phyloP scores from a whole-genome alignment of 495 filamentous ascomycete genomes.

The Aspergillus indologenus region DNA sequence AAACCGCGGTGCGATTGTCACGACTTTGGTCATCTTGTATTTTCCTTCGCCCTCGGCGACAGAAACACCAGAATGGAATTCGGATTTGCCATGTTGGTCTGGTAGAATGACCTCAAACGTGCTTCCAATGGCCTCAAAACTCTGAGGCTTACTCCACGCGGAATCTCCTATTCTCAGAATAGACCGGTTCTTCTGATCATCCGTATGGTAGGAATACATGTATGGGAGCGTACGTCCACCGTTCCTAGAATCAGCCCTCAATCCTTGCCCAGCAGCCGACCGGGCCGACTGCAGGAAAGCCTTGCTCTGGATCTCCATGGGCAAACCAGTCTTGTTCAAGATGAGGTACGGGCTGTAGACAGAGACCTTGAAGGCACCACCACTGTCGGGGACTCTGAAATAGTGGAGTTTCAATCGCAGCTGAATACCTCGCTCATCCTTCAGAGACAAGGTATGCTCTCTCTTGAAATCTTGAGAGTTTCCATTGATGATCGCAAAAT shows the following conservation, averaged over 20 bases:
- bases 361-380: slow-evolving; percentile 92
- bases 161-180: slow-evolving; percentile 84
- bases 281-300: slow-evolving; percentile 76
- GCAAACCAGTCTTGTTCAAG: slow-evolving; percentile 89
- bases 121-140: slow-evolving; percentile 97
- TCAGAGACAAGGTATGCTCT: slow-evolving; percentile 74
- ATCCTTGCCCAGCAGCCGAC: slow-evolving; percentile 73
- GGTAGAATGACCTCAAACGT: slow-evolving; percentile 79
- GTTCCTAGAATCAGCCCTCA: slow-evolving; percentile 49
- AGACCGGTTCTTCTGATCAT: slow-evolving; percentile 86
- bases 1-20: slow-evolving; percentile 90
- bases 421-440: slow-evolving; percentile 75
- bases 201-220: slow-evolving; percentile 89
- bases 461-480: slow-evolving; percentile 82
- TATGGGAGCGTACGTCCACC: slow-evolving; percentile 69
- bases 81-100: slow-evolving; percentile 63
- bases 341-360: slow-evolving; percentile 92
- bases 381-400: slow-evolving; percentile 86
- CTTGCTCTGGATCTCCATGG: slow-evolving; percentile 87
- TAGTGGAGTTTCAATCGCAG: slow-evolving; percentile 87
- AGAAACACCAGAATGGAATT: slow-evolving; percentile 86
- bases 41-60: slow-evolving; percentile 91
- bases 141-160: slow-evolving; percentile 93
- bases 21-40: slow-evolving; percentile 93
- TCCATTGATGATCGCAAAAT: slow-evolving; percentile 95